Evolutionary conservation across 2,329 filamentous ascomycete genomes (phyloP).

Genomic region (Alternaria rosae): DNA sequence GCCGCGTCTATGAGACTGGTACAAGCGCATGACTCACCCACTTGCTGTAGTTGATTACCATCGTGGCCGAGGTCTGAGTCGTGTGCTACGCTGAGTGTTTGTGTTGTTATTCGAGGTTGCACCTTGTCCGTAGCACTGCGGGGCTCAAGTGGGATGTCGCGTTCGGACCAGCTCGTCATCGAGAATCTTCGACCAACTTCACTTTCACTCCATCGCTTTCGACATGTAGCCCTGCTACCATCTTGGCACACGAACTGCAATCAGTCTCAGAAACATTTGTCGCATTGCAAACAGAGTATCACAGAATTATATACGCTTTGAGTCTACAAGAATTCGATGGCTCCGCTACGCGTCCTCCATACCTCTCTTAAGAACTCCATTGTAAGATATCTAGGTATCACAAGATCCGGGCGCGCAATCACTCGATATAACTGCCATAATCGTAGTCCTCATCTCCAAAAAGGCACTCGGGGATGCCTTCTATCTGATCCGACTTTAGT

Average conservation of each 20-base stretch:
- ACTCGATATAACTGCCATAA: neutral
- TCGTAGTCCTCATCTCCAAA: neutral
- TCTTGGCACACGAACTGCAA: no score
- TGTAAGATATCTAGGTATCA: neutral
- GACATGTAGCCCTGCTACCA: neutral
- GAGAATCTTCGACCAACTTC: constrained; percentile 37
- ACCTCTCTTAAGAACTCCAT: neutral
- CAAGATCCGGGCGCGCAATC: neutral
- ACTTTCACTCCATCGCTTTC: constrained; percentile 6
- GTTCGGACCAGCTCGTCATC: constrained; percentile 16
- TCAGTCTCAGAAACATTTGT: neutral
- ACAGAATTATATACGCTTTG: neutral
- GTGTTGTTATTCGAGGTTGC: constrained; percentile 24
- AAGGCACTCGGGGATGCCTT: neutral
- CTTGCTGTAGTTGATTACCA: constrained; percentile 75
- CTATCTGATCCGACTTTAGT: neutral
- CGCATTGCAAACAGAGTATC: neutral
- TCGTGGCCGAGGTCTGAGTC: constrained; percentile 31
- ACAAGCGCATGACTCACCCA: constrained; percentile 60
- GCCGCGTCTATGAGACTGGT: neutral
- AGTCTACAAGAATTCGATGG: neutral
- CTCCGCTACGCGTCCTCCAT: neutral
- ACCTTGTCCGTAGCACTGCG: constrained; percentile 16
- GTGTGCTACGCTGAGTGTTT: constrained; percentile 12
- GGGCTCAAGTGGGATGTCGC: constrained; percentile 28